Conservation (phyloP, 106 monocot species). For the Posidonia australis region DNA sequence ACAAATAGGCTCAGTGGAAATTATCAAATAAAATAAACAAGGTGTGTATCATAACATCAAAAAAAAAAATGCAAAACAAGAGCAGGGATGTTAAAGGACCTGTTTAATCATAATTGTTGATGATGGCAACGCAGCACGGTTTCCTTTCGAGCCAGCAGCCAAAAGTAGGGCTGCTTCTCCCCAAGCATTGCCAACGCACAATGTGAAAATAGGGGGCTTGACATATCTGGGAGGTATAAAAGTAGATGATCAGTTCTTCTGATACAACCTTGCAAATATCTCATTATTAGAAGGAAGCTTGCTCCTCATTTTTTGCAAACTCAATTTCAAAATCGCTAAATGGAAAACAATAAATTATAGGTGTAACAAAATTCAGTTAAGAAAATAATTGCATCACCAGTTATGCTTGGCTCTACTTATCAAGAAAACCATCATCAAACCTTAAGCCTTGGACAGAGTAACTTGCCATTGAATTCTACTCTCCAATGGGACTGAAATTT, state of each 20-base stretch:
- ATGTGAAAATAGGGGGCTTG: constrained; percentile 81
- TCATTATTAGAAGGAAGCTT: too few relatives aligned
- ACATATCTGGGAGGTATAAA: constrained; percentile 42
- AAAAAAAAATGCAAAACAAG: background rate
- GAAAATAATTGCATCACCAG: too few relatives aligned
- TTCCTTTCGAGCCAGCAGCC: constrained; percentile 88
- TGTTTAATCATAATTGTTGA: constrained; percentile 95
- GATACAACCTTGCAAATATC: too few relatives aligned
- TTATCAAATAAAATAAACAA: background rate
- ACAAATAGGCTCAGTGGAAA: background rate
- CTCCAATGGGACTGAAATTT: too few relatives aligned
- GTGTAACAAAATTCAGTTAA: too few relatives aligned
- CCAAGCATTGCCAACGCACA: constrained; percentile 99
- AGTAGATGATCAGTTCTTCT: background rate
- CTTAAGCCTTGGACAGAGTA: too few relatives aligned
- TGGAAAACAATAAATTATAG: too few relatives aligned
- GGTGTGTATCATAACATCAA: background rate
- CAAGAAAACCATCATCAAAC: too few relatives aligned
- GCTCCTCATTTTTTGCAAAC: too few relatives aligned
- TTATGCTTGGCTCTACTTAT: too few relatives aligned
- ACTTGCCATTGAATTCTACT: too few relatives aligned
- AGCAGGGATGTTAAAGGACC: constrained; percentile 20
- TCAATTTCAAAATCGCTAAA: too few relatives aligned
- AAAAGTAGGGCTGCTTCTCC: constrained; percentile 93
- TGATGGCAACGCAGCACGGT: constrained; percentile 91